Evolutionary conservation across 768 basidiomycete species (phyloP).

Genomic region (Terana coerulea): DNA sequence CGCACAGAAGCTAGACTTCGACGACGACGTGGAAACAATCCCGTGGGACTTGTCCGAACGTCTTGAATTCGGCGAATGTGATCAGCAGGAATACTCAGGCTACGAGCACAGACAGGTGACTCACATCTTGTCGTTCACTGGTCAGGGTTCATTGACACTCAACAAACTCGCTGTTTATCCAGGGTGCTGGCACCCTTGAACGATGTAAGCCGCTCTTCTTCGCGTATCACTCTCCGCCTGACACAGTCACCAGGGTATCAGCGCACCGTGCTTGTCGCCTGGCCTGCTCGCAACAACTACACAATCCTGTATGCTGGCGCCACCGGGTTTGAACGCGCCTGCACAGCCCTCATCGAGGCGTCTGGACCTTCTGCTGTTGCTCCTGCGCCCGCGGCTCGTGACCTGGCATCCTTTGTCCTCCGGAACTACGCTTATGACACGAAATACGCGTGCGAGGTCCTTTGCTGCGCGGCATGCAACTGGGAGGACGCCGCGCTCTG

Average conservation of each 20-base stretch:
- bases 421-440: not conserved
- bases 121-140: too few relatives aligned
- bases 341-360: conserved; percentile 4
- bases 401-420: conserved; percentile 8
- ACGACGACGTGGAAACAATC: conserved; percentile 16
- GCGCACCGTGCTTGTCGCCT: conserved; percentile 23
- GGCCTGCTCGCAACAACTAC: conserved; percentile 13
- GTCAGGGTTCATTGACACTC: too few relatives aligned
- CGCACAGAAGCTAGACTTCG: not conserved
- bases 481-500: conserved; percentile 11
- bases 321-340: conserved; percentile 4
- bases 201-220: conserved; percentile 16
- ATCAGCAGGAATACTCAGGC: conserved; percentile 26
- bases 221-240: not conserved
- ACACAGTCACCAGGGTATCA: conserved; percentile 18
- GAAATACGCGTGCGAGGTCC: not conserved
- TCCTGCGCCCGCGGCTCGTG: conserved; percentile 1
- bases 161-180: not conserved
- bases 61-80: conserved; percentile 13
- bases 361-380: not conserved
- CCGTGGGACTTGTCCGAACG: conserved; percentile 15
- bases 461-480: conserved; percentile 6
- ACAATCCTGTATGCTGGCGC: conserved; percentile 5
- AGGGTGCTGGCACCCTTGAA: conserved; percentile 20
- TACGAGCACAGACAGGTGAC: too few relatives aligned